Percentiles rank a stretch among this genome's conserved stretches.
These are phyloP conservation scores for Daldinia concentrica DNA, from an alignment of 495 filamentous ascomycete genomes.

Conservation along the genomic window DNA sequence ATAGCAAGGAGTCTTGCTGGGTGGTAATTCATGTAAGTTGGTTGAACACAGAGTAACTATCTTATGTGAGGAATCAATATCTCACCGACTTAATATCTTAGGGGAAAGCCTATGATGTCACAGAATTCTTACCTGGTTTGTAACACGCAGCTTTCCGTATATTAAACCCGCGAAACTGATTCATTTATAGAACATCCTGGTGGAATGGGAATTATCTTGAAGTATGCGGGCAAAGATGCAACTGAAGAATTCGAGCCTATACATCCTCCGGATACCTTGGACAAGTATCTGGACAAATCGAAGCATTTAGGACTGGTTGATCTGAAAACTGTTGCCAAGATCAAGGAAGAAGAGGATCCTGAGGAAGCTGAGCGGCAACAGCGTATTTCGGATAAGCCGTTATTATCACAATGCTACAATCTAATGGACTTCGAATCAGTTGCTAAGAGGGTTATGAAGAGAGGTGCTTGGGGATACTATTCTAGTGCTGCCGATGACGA, in stretches of 20 bases:
- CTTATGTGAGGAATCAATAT: not conserved
- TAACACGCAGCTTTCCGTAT: not conserved
- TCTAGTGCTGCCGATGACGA: conserved; percentile 96
- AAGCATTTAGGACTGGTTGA: conserved; percentile 94
- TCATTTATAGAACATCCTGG: conserved; percentile 73
- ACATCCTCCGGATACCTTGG: conserved; percentile 79
- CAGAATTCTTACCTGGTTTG: conserved; percentile 69
- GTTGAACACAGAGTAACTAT: not conserved
- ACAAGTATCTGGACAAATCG: conserved; percentile 82
- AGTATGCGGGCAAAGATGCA: conserved; percentile 87
- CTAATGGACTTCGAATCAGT: conserved; percentile 95
- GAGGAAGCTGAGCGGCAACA: conserved; percentile 80
- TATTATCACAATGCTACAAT: conserved; percentile 91
- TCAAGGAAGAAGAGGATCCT: conserved; percentile 74
- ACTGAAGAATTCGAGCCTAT: conserved; percentile 85
- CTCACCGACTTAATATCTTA: conserved; percentile 28
- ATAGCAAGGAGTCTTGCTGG: conserved; percentile 76
- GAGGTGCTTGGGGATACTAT: conserved; percentile 95
- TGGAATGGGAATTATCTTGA: conserved; percentile 79
- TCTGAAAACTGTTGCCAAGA: conserved; percentile 81
- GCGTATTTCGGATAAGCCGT: conserved; percentile 80
- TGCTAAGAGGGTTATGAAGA: conserved; percentile 89
- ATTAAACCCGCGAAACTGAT: conserved; percentile 5
- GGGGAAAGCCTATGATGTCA: conserved; percentile 80
- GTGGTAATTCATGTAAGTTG: conserved; percentile 72